Base-by-base conservation (phyloP, 2,329 filamentous ascomycete species). In the Coniochaeta ligniaria region DNA sequence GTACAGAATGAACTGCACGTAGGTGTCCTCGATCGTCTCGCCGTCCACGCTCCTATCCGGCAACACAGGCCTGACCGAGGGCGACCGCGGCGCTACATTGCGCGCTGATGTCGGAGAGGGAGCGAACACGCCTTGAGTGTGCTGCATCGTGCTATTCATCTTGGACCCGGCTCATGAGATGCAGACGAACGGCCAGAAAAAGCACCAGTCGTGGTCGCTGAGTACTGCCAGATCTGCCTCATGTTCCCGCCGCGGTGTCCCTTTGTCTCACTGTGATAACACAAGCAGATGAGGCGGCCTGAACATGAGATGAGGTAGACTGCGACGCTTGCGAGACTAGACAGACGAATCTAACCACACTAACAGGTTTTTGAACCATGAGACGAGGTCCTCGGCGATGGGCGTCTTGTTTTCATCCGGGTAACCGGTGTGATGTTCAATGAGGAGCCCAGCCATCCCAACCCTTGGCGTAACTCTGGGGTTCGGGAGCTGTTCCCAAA, bases 1-100 rank as follows among this genome's bases (percentile, higher is more conserved):
- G 74, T 92, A 91, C 61, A 97, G 80, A 67, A 97, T 90, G 72
- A 97, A 97, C 66, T 80, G 75, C 62, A 93, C 87, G 71, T 93
- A 97, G 58, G 91, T 88, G 71, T 94, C 86, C 69, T 93, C 90
- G 65, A 97, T 87, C 14, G 83, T 89, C 1, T 83, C 82, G 66
- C 85, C 82, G 3, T 84, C 87, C 33, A 96, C 86, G 63, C 86
- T 78, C 64, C 82, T 84, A 60, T 86, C 79, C 8, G 93, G 93
- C 56, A 94, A 74, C 54, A 38, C 11, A 20, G 28, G 54, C 54
- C 31, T 35, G 16, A 38, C n/a, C 17, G 35, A 35, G 6, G 31
- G 20, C 33, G 54, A 36, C 31, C 54, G 28, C 26, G 54, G 35
- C n/a, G n/a, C 54, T 14, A 56, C 54, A 38, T 56, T 35, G 31